Conservation (phyloP, 768 basidiomycete genomes). For the Cyclocybe aegerita region DNA sequence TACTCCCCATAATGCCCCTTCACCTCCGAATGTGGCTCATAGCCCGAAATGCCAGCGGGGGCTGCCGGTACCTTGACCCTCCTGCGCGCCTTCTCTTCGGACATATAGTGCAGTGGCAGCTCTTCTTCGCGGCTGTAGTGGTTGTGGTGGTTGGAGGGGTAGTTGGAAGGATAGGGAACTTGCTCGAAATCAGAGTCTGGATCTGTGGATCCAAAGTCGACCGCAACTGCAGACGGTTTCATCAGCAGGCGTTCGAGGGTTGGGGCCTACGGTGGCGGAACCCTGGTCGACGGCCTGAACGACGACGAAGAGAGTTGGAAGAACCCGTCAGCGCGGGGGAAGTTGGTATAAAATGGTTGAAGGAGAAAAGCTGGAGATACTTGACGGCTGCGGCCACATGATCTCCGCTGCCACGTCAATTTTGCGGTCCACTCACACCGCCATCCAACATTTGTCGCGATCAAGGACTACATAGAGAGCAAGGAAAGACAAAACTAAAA, state of each 20-base stretch:
- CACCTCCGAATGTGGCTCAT: constrained; percentile 17
- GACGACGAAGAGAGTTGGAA: constrained; percentile 4
- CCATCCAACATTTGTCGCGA: too few relatives aligned
- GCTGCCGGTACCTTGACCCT: constrained; percentile 30
- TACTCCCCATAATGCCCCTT: constrained; percentile 28
- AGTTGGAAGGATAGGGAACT: constrained; percentile 52
- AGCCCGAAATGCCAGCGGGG: constrained; percentile 15
- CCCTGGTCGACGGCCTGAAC: constrained; percentile 14
- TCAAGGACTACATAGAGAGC: constrained; percentile 12
- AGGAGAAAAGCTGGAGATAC: neutral
- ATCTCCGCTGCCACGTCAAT: constrained; percentile 33
- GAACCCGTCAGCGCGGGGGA: constrained; percentile 2
- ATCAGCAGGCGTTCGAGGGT: constrained; percentile 37
- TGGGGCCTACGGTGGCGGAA: constrained; percentile 10
- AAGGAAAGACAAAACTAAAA: constrained; percentile 6
- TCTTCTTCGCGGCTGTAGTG: constrained; percentile 37
- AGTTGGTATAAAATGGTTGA: constrained; percentile 4
- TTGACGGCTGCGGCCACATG: constrained; percentile 18
- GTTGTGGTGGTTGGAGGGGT: constrained; percentile 23
- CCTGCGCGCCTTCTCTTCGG: constrained; percentile 67
- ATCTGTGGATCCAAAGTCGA: constrained; percentile 65
- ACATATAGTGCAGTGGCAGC: constrained; percentile 51
- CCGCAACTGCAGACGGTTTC: constrained; percentile 64
- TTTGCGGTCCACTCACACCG: neutral
- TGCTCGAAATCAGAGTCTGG: constrained; percentile 71